These are phyloP conservation scores for Phaeosphaeriaceae sp. DNA, from an alignment of 2,329 filamentous ascomycete species.

Conservation along the genomic window DNA sequence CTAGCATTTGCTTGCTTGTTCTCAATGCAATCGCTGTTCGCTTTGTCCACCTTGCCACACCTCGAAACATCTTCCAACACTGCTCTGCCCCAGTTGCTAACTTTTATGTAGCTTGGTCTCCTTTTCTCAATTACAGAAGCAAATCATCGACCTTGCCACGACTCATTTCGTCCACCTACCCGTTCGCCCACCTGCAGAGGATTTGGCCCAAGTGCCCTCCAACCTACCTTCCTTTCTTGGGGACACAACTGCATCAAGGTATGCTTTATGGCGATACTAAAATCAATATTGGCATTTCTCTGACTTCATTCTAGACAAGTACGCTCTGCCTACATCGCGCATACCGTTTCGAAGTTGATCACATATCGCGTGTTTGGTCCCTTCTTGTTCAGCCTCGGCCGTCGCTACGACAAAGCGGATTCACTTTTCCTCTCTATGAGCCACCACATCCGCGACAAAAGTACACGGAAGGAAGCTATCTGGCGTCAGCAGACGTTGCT, in stretches of 20 bases:
- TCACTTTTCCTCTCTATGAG: constrained; percentile 63
- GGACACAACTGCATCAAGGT: constrained; percentile 58
- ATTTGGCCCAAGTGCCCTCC: constrained; percentile 59
- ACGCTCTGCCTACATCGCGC: constrained; percentile 61
- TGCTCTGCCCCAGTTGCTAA: constrained; percentile 12
- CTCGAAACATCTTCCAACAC: not conserved
- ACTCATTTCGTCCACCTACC: constrained; percentile 61
- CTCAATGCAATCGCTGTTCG: constrained; percentile 35
- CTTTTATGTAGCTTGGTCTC: constrained; percentile 54
- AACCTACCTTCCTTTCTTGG: constrained; percentile 62
- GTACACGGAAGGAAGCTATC: constrained; percentile 62
- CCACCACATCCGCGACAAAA: constrained; percentile 63
- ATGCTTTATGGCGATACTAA: constrained; percentile 8
- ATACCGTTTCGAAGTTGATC: constrained; percentile 63
- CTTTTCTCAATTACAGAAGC: constrained; percentile 59
- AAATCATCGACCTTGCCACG: constrained; percentile 60
- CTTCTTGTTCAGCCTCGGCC: constrained; percentile 64
- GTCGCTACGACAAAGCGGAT: constrained; percentile 63
- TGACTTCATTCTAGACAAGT: constrained; percentile 49
- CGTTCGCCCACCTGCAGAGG: constrained; percentile 58
- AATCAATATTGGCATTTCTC: constrained; percentile 3
- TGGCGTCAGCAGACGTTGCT: constrained; percentile 66
- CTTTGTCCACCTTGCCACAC: constrained; percentile 7
- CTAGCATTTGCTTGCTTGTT: constrained; percentile 10
- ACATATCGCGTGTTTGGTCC: constrained; percentile 64